Evolutionary conservation across 176 grass and related monocot species (phyloP), one percentile per base, ranked within the genome.

Genomic region (Rhynchospora breviuscula): DNA sequence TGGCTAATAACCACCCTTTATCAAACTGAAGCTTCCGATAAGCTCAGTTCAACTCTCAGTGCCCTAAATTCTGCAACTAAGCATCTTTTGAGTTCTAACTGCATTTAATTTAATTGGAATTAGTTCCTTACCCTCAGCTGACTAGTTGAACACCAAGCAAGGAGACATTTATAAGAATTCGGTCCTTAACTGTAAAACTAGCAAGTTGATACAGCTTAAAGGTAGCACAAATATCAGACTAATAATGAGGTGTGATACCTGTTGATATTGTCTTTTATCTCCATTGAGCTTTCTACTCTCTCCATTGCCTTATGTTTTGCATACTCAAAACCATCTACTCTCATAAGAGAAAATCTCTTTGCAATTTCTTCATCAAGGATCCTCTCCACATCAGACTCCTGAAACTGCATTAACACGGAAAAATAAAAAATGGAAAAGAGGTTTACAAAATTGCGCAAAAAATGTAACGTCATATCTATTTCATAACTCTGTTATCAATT

Each of bases 291-390:
- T 8, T 69, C 31, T 2, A 85, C 69, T 74, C 25, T 88, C 40
- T 93, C 86, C 63, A 90, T 58, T 77, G 86, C 85, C 83, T 85
- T 97, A 53, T 33, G 25, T 83, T 94, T 97, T 14, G 86, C 87
- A 78, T 92, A 66, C n/a, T 53, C 78, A 57, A 89, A 47, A 53
- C 80, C 79, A 81, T 90, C 88, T 35, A 64, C 22, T 13, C 35
- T 84, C 46, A 90, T 84, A 77, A 49, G 60, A 84, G 63, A 56
- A 19, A 81, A 83, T 72, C 83, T 47, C 58, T 87, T 91, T 5
- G 84, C 35, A n/a, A 88, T 84, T 21, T 94, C 83, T n/a, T 94
- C 74, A 81, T 94, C 86, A 59, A 88, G 48, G 56, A 88, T 91
- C 53, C 86, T 87, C 59, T 45, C 78, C 48, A 94, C 80, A 40